Evolutionary conservation across 495 filamentous ascomycete genomes (phyloP).

Genomic region (Lentithecium fluviatile): DNA sequence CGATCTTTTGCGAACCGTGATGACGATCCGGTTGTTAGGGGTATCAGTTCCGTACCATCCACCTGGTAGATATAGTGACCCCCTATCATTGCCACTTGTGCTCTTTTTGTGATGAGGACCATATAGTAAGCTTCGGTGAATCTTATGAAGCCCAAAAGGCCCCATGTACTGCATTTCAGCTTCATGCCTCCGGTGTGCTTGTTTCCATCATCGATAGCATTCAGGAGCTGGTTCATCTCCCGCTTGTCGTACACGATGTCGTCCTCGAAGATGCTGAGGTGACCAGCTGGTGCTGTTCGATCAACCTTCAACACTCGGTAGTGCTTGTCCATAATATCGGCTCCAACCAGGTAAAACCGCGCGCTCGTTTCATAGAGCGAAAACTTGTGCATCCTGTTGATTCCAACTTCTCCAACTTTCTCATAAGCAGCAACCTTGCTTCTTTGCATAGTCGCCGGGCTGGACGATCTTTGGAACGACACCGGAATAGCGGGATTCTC

Average conservation of each 20-base stretch:
- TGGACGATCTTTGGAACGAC: conserved; percentile 63
- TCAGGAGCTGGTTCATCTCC: conserved; percentile 88
- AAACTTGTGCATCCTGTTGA: conserved; percentile 91
- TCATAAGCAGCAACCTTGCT: conserved; percentile 56
- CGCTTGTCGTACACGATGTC: conserved; percentile 89
- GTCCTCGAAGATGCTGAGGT: conserved; percentile 84
- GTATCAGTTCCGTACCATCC: conserved; percentile 90
- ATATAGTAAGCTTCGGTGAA: conserved; percentile 98
- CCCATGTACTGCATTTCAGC: conserved; percentile 88
- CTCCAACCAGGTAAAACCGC: conserved; percentile 90
- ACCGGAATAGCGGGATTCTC: conserved; percentile 63
- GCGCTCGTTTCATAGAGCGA: conserved; percentile 91
- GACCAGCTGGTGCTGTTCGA: conserved; percentile 75
- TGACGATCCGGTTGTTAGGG: conserved; percentile 64
- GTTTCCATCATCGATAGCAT: conserved; percentile 95
- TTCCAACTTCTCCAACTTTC: conserved; percentile 63
- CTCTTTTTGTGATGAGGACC: conserved; percentile 92
- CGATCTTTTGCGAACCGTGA: conserved; percentile 72
- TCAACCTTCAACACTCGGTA: conserved; percentile 95
- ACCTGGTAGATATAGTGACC: conserved; percentile 95
- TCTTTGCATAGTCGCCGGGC: conserved; percentile 52
- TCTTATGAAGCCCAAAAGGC: conserved; percentile 87
- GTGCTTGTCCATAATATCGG: conserved; percentile 79
- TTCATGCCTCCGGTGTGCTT: conserved; percentile 87
- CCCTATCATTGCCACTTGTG: conserved; percentile 91